Conservation (phyloP, 106 monocot species). For the Posidonia australis region DNA sequence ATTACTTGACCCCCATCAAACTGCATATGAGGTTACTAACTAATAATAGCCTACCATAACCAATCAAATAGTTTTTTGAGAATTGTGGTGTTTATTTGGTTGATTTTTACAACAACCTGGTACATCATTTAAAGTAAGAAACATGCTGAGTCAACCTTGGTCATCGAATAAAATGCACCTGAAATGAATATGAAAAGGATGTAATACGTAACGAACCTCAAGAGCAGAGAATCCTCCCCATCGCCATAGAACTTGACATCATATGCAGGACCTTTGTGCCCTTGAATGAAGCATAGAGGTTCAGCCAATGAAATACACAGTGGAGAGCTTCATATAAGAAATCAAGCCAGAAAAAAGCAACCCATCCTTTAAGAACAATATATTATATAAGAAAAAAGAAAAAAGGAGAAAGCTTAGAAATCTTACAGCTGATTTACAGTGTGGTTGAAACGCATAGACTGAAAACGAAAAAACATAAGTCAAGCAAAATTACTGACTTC, state of each 20-base stretch:
- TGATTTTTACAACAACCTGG: not conserved
- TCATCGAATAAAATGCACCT: not conserved
- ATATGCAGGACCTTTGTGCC: conserved; percentile 73
- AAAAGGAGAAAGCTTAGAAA: too few species aligned
- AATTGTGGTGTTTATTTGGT: too few species aligned
- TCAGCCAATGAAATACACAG: conserved; percentile 18
- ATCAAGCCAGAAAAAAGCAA: not conserved
- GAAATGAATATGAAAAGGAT: not conserved
- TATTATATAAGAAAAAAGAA: too few species aligned
- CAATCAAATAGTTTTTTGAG: too few species aligned
- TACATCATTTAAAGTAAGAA: not conserved
- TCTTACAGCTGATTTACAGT: too few species aligned
- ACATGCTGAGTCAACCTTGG: not conserved
- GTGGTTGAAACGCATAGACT: too few species aligned
- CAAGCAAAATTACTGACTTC: too few species aligned
- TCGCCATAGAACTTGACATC: conserved; percentile 81
- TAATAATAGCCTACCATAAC: not conserved
- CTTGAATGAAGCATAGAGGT: conserved; percentile 48
- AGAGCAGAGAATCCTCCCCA: conserved; percentile 55
- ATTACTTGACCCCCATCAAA: not conserved
- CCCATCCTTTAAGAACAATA: too few species aligned
- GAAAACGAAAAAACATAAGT: too few species aligned
- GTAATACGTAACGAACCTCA: conserved; percentile 46
- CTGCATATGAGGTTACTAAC: not conserved
- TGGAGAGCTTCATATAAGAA: conserved; percentile 6